Percentiles rank a stretch among this genome's conserved stretches.
Evolutionary conservation across 2,329 filamentous ascomycete species (phyloP).

Genomic region (Nemania sp.): DNA sequence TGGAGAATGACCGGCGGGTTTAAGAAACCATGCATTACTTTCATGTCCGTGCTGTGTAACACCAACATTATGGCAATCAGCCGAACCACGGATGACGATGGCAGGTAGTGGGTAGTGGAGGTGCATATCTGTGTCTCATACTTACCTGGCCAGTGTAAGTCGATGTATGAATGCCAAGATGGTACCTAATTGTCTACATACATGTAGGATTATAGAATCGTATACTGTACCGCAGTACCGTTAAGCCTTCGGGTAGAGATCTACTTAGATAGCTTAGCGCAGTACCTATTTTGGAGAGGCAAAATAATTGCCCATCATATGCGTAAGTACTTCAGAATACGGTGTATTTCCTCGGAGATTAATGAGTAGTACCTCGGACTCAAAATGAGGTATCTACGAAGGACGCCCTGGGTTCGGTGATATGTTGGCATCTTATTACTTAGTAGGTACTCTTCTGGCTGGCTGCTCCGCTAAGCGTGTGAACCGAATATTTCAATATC

Average conservation of each 20-base stretch:
- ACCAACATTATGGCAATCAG: conserved; percentile 15
- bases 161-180: conserved; percentile 27
- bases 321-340: neutral
- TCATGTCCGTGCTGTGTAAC: conserved; percentile 19
- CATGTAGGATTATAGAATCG: neutral
- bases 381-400: neutral
- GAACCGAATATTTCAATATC: neutral
- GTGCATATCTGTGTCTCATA: conserved; percentile 27
- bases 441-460: neutral
- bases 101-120: conserved; percentile 16
- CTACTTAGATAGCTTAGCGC: too few species aligned
- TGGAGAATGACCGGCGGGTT: conserved; percentile 7
- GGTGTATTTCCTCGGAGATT: conserved; percentile 16
- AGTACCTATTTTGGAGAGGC: neutral
- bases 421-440: neutral
- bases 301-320: neutral
- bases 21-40: conserved; percentile 12
- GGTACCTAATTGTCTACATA: neutral
- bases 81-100: conserved; percentile 15
- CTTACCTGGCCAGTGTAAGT: neutral
- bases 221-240: neutral
- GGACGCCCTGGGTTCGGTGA: neutral
- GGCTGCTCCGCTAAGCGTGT: neutral
- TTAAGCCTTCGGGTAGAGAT: too few species aligned
- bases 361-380: conserved; percentile 7